Base-by-base conservation (phyloP, 2,329 filamentous ascomycete genomes). In the Calonectria montana region DNA sequence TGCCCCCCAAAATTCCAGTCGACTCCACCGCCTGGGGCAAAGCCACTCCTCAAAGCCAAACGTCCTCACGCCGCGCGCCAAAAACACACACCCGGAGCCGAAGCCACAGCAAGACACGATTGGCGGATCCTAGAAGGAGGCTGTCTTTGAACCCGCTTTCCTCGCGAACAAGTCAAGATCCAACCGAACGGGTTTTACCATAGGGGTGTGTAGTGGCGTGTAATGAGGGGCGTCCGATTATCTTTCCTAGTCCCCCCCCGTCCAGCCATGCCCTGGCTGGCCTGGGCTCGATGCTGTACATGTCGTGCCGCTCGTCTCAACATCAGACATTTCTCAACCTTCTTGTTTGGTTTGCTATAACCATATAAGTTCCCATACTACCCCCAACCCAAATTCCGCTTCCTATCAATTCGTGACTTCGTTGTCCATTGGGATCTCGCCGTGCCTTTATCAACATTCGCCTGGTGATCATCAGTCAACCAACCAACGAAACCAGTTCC, bases 1-100 rank as follows among this genome's bases (percentile, higher is more conserved):
- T 72, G 67, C 62, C 64, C 71, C 57, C 37, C 37, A 21, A 59
- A 70, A 75, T 70, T 45, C 67, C 69, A 75, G 62, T 55, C 63
- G 67, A 31, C 48, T 76, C 73, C 74, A 73, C 71, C 74, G 64
- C 31, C 53, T 64, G 21, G 27, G 48, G 53, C 53, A 69, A 71
- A 77, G 70, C 75, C 75, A 77, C 74, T 71, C 76, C 75, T 78
- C 77, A 72, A 78, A 76, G 70, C 57, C 64, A 77, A 77, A 76
- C 75, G 75, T 76, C 71, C 65, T 77, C 43, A 62, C 41, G 50
- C 55, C 45, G 43, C 64, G 53, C 57, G 53, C 64, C 62, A 37
- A 27, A 73, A 72, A 73, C 68, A 68, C 77, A 75, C 69, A 71
- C 71, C 77, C 72, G 75, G 72, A 74, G 73, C 77, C 71, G 74